Evolutionary conservation across 805 yeast genomes (phyloP), one percentile per base, ranked within the genome.

Genomic region (Hanseniaspora occidentalis): DNA sequence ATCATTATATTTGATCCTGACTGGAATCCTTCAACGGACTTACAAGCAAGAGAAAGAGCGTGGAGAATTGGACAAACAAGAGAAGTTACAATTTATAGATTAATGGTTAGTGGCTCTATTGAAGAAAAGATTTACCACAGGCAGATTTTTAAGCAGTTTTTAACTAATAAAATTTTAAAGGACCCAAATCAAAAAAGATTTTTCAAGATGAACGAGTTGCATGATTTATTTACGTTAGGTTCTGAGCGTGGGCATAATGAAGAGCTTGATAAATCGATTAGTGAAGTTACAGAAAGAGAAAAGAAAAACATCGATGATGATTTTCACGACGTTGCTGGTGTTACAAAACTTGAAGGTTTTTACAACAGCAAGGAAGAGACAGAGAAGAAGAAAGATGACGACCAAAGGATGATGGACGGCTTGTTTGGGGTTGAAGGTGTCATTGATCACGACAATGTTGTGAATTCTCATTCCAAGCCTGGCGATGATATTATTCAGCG

Each of bases 21-120:
- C 60, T 89, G 98, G 98, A 89, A 89, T 53, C 98, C 98, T 1
- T 85, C 96, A 1, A 92, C 97, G 0, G 98, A 89, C 63, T 70
- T 88, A 44, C 98, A 89, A 60, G 98, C 98, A 0, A 68, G 97
- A 44, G 98, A 89, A 57, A 64, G 98, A 37, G 96, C 97, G 0
- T 92, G 97, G 97, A 68, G 98, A 47, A 67, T 89, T 46, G 98
- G 98, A 1, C 98, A 89, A 58, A 88, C 82, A 55, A 76, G 79
- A 43, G 95, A 88, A 50, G 96, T 89, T 7, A 75, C 86, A 6
- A 88, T 89, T 26, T 92, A 89, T 51, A 64, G 98, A 43, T 65
- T 92, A 34, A 85, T 92, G 84, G 83, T 86, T 35, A 85, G 96
- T 2, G 96, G 97, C 0, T 77, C 96, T 0, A 92, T 89, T 35